A percentile compares a stretch with the other conserved stretches of the same genome.
These are phyloP conservation scores for Nicotiana rustica DNA, from an alignment of 305 asterid species.

Conservation along the genomic window DNA sequence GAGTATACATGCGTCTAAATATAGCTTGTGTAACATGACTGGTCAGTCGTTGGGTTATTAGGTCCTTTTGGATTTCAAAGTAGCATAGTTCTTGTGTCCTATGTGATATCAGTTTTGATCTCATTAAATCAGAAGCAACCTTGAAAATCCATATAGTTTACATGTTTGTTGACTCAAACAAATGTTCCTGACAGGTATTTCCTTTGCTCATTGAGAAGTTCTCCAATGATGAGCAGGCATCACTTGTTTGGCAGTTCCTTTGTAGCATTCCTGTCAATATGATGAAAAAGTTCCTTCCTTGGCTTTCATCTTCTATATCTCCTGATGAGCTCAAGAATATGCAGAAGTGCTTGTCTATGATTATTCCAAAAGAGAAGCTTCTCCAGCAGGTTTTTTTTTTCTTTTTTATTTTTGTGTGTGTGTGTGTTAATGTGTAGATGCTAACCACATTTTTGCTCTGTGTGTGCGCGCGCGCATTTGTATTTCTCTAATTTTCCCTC, in stretches of 20 bases:
- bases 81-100: background rate
- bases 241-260: constrained; percentile 60
- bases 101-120: background rate
- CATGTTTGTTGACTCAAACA: constrained; percentile 26
- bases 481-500: background rate
- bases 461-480: background rate
- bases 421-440: constrained; percentile 5
- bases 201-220: constrained; percentile 59
- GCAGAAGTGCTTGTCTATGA: constrained; percentile 49
- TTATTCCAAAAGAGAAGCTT: constrained; percentile 57
- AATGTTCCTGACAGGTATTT: constrained; percentile 47
- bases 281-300: constrained; percentile 57
- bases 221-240: constrained; percentile 57
- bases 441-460: background rate
- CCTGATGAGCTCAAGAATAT: constrained; percentile 51
- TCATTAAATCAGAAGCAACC: constrained; percentile 9
- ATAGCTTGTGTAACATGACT: background rate
- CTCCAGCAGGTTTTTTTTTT: constrained; percentile 53
- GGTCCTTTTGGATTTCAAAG: background rate
- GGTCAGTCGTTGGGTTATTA: background rate
- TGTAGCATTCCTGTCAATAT: constrained; percentile 62
- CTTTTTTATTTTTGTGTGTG: background rate
- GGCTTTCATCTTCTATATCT: constrained; percentile 58
- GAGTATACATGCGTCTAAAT: background rate
- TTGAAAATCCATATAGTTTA: background rate